These are phyloP conservation scores for Aulographum hederae DNA, from an alignment of 2,329 filamentous ascomycete genomes.

Conservation along the genomic window DNA sequence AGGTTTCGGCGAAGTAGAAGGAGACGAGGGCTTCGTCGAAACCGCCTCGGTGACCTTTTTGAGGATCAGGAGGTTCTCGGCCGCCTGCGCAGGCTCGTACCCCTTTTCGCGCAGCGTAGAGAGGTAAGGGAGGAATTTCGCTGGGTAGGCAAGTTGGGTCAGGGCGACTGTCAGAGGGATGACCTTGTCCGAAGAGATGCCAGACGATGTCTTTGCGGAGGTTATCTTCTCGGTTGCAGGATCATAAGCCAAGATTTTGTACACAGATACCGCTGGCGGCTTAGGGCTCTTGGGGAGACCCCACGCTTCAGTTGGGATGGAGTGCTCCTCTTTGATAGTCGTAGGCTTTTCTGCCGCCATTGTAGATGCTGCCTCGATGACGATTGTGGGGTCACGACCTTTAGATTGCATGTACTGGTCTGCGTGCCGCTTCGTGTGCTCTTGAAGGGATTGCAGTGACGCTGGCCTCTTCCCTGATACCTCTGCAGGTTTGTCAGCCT, in stretches of 20 bases:
- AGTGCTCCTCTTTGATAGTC: neutral
- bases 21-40: neutral
- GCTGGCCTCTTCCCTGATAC: too few species aligned
- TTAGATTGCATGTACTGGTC: neutral
- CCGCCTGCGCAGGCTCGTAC: slow-evolving; percentile 1
- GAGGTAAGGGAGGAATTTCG: slow-evolving; percentile 4
- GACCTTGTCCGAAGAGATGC: neutral
- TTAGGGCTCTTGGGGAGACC: neutral
- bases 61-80: slow-evolving; percentile 3
- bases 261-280: neutral
- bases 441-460: neutral
- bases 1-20: neutral
- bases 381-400: neutral
- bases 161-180: slow-evolving; percentile 4
- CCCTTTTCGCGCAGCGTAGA: slow-evolving; percentile 1
- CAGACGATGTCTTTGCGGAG: neutral
- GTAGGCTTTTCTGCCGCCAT: neutral
- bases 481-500: neutral
- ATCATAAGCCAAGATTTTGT: slow-evolving; percentile 4
- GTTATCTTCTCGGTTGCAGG: slow-evolving; percentile 1
- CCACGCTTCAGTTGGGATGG: neutral
- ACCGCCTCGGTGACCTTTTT: neutral
- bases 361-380: neutral
- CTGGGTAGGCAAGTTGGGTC: slow-evolving; percentile 1
- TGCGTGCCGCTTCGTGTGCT: neutral